Evolutionary conservation across 495 filamentous ascomycete genomes (phyloP).

Genomic region (Penicillium soppii): DNA sequence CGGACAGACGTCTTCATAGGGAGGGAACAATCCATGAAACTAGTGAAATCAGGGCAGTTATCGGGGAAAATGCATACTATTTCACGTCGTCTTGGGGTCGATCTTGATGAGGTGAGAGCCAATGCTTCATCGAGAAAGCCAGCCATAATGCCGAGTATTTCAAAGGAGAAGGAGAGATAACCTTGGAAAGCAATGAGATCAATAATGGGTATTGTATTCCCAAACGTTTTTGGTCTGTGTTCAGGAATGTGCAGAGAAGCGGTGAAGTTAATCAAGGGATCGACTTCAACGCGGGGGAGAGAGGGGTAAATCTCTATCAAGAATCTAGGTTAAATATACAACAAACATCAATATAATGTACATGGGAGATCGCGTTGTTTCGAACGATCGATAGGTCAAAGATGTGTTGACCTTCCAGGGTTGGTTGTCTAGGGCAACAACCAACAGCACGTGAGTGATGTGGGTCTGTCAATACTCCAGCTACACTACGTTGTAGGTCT

Average conservation of each 20-base stretch:
- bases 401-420: conserved; percentile 12
- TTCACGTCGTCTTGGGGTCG: conserved; percentile 26
- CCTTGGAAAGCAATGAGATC: not conserved
- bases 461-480: too few species aligned
- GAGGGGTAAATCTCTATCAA: not conserved
- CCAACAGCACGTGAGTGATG: too few species aligned
- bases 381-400: not conserved
- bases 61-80: conserved; percentile 44
- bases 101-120: conserved; percentile 31
- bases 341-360: not conserved
- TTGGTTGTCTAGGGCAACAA: conserved; percentile 25
- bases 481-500: too few species aligned
- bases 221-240: not conserved
- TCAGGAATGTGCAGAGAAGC: conserved; percentile 6
- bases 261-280: conserved; percentile 11
- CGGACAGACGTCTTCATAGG: too few species aligned
- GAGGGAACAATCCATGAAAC: conserved; percentile 45
- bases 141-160: conserved; percentile 23
- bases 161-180: conserved; percentile 1
- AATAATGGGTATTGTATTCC: not conserved
- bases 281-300: not conserved
- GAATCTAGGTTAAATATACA: not conserved
- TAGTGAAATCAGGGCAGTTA: conserved; percentile 38
- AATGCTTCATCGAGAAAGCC: conserved; percentile 21
- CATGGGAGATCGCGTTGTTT: not conserved